Evolutionary conservation across 1,284 basidiomycete species (phyloP).

Genomic region (Sporisorium exsertum): DNA sequence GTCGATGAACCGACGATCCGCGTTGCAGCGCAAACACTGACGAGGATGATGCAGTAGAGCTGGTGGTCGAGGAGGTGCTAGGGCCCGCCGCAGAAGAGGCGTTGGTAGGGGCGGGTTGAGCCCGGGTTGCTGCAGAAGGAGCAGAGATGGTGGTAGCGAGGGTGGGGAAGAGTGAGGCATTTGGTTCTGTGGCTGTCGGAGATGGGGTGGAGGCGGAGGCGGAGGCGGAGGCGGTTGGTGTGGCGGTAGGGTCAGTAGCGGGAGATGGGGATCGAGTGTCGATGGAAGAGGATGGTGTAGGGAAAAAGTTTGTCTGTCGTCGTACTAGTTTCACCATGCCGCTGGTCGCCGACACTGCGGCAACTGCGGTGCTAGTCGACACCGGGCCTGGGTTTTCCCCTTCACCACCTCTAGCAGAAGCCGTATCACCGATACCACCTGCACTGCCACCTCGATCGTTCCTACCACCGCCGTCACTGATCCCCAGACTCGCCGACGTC

Average conservation of each 20-base stretch:
- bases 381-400: not conserved
- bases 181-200: not conserved
- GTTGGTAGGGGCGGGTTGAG: not conserved
- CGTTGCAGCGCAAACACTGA: not conserved
- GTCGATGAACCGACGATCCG: conserved; percentile 14
- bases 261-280: not conserved
- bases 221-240: not conserved
- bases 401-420: not conserved
- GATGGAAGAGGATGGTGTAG: not conserved
- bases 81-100: not conserved
- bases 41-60: not conserved
- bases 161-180: conserved; percentile 11
- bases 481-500: not conserved
- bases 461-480: not conserved
- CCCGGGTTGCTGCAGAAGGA: no score
- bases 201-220: not conserved
- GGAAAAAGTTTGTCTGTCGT: conserved; percentile 23
- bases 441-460: not conserved
- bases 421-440: not conserved
- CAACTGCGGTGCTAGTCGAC: not conserved
- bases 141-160: not conserved
- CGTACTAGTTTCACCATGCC: conserved; percentile 20
- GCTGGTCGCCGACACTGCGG: not conserved
- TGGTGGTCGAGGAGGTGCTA: no score
- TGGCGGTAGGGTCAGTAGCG: not conserved